These are phyloP conservation scores for Rhodotorula sp. DNA, from an alignment of 1,284 basidiomycete genomes.

Conservation along the genomic window DNA sequence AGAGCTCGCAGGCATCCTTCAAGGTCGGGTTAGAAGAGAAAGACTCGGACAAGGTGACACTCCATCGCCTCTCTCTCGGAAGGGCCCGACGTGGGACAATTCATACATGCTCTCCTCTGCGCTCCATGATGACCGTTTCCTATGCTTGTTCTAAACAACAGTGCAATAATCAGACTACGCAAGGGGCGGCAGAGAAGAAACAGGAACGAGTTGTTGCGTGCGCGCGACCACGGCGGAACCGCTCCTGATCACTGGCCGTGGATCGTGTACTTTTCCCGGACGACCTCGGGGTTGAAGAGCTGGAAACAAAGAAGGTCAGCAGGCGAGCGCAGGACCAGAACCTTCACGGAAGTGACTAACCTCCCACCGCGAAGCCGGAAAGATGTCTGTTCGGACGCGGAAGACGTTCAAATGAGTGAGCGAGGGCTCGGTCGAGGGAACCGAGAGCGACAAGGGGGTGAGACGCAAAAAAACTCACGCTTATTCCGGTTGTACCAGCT, in stretches of 20 bases:
- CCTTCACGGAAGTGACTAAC: background rate
- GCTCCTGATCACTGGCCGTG: constrained; percentile 21
- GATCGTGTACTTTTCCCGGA: constrained; percentile 37
- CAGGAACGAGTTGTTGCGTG: background rate
- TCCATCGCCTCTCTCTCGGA: background rate
- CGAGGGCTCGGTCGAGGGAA: background rate
- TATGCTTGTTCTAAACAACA: no score
- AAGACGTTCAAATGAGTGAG: background rate
- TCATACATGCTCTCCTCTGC: no score
- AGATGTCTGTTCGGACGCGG: constrained; percentile 31
- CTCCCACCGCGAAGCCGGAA: constrained; percentile 41
- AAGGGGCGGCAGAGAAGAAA: no score
- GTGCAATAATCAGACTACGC: no score
- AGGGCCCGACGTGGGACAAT: no score
- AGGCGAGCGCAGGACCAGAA: background rate
- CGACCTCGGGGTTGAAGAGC: constrained; percentile 40
- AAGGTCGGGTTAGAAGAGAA: no score
- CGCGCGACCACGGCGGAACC: background rate
- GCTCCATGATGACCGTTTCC: no score
- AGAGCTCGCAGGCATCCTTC: background rate
- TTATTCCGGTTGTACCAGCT: constrained; percentile 96
- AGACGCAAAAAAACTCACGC: constrained; percentile 16
- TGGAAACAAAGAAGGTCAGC: background rate
- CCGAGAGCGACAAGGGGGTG: background rate
- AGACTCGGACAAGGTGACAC: background rate